phyloP scores from a whole-genome alignment of 1,284 basidiomycete genomes.

The Termitomyces sp. region DNA sequence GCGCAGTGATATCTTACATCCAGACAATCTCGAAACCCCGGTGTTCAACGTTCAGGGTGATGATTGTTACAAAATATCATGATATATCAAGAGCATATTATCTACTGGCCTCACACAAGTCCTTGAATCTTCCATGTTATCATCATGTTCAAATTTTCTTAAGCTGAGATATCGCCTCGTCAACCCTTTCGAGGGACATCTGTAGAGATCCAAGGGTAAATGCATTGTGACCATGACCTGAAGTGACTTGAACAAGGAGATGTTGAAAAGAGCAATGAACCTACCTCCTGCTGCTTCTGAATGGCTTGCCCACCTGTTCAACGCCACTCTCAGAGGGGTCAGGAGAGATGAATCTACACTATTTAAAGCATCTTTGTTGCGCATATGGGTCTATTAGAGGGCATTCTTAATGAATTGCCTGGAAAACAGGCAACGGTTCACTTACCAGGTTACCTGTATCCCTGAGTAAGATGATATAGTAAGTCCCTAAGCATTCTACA shows the following conservation, averaged over 20 bases:
- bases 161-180: slow-evolving; percentile 16
- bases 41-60: neutral
- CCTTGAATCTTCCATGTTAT: neutral
- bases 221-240: slow-evolving; percentile 24
- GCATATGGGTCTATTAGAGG: slow-evolving; percentile 43
- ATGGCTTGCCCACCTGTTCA: slow-evolving; percentile 25
- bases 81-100: neutral
- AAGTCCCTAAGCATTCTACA: slow-evolving; percentile 17
- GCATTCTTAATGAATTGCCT: neutral
- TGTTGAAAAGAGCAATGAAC: slow-evolving; percentile 1
- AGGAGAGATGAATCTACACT: slow-evolving; percentile 31
- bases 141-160: neutral
- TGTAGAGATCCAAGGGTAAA: slow-evolving; percentile 38
- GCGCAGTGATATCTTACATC: no score
- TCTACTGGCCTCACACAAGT: neutral
- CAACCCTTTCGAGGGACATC: slow-evolving; percentile 39
- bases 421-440: neutral
- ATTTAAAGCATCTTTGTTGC: slow-evolving; percentile 33
- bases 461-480: slow-evolving; percentile 16
- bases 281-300: slow-evolving; percentile 16
- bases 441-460: slow-evolving; percentile 17
- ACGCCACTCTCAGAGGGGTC: slow-evolving; percentile 23
- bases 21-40: no score
- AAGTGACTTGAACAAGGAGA: neutral
- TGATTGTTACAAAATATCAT: neutral